A percentile compares a stretch with the other conserved stretches of the same genome.
These are phyloP conservation scores for Juncus inflexus DNA, from an alignment of 176 grass and related monocot genomes.

Conservation along the genomic window DNA sequence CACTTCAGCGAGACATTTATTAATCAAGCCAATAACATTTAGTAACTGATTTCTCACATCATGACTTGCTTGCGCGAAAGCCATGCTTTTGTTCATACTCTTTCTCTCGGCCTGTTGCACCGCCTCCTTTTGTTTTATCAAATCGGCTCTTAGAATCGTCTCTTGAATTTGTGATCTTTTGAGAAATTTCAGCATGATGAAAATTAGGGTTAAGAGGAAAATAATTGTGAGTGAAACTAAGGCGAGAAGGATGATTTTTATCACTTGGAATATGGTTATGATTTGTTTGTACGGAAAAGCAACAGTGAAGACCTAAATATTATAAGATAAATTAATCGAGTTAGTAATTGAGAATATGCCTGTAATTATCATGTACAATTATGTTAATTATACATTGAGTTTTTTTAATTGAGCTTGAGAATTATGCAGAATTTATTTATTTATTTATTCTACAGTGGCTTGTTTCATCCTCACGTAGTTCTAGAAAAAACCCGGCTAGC, in stretches of 20 bases:
- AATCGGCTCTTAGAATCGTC: constrained; percentile 35
- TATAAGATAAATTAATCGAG: neutral
- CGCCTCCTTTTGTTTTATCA: constrained; percentile 55
- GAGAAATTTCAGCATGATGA: constrained; percentile 2
- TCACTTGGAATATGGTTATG: constrained; percentile 11
- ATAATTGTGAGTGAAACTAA: neutral
- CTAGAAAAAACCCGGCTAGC: no score
- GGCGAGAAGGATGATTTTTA: constrained; percentile 11
- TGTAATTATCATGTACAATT: no score
- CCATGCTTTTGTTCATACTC: constrained; percentile 93
- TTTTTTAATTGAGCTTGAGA: no score
- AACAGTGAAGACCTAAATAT: constrained; percentile 15
- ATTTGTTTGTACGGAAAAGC: constrained; percentile 6
- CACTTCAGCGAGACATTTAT: constrained; percentile 33
- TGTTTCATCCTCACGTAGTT: no score
- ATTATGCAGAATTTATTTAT: no score
- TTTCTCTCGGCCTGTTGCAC: constrained; percentile 81
- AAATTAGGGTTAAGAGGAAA: neutral
- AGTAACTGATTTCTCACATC: constrained; percentile 60
- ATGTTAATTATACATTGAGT: no score
- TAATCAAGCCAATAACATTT: constrained; percentile 44
- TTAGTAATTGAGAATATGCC: neutral
- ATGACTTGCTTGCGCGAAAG: constrained; percentile 64
- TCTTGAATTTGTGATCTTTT: constrained; percentile 29
- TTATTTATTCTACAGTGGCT: no score